These are phyloP conservation scores for Botrytis medusae DNA, from an alignment of 2,329 filamentous ascomycete species.

Conservation along the genomic window DNA sequence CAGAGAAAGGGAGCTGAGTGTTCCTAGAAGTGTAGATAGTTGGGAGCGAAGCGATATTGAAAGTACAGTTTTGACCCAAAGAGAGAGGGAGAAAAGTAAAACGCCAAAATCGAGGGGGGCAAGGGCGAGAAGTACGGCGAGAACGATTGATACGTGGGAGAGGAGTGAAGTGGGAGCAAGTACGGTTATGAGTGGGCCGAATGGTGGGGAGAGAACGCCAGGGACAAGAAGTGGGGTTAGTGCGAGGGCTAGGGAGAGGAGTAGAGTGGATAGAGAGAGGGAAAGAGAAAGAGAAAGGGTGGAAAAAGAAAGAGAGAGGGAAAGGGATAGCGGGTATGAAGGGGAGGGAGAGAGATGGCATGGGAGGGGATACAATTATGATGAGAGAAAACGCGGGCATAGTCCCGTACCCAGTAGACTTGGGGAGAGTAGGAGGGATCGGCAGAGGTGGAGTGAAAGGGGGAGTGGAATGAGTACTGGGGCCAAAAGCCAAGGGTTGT, in stretches of 20 bases:
- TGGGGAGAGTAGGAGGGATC: conserved; percentile 20
- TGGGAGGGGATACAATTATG: conserved; percentile 21
- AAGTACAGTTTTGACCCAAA: neutral
- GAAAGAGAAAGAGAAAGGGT: neutral
- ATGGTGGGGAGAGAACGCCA: neutral
- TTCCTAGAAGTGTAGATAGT: conserved; percentile 10
- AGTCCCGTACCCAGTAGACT: conserved; percentile 14
- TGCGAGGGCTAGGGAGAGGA: conserved; percentile 1
- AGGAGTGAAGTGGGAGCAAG: conserved; percentile 12
- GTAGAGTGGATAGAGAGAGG: conserved; percentile 5
- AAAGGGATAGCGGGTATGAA: conserved; percentile 13
- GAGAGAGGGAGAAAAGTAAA: neutral
- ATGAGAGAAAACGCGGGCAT: conserved; percentile 9
- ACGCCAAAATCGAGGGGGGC: neutral
- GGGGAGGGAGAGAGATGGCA: neutral
- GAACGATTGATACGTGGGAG: conserved; percentile 9
- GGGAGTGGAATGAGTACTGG: conserved; percentile 3
- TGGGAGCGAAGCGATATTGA: conserved; percentile 13
- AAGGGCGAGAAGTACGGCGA: conserved; percentile 5
- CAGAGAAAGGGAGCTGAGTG: neutral
- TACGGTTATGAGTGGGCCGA: conserved; percentile 6
- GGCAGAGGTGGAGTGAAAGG: conserved; percentile 15
- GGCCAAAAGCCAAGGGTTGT: neutral
- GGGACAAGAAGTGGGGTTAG: conserved; percentile 1
- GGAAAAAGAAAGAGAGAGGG: neutral